These are phyloP conservation scores for Blepharisma japonicum DNA, from an alignment of 73 alveolate genomes.

Conservation along the genomic window DNA sequence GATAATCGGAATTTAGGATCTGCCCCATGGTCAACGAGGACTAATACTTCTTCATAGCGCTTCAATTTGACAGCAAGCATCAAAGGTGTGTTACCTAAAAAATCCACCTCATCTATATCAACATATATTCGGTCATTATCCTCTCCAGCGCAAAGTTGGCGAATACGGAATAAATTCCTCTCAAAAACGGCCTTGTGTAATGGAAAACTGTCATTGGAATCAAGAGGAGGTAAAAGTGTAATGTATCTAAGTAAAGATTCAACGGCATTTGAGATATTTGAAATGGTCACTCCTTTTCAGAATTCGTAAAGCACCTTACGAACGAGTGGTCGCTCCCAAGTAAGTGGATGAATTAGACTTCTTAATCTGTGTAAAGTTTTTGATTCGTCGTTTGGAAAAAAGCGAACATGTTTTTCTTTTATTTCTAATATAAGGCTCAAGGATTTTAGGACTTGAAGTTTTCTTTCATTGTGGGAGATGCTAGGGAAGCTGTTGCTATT, in stretches of 20 bases:
- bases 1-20: conserved; percentile 50
- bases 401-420: conserved; percentile 20
- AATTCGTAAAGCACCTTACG: conserved; percentile 7
- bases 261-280: background rate
- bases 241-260: too few species aligned
- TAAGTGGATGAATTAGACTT: background rate
- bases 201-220: conserved; percentile 4
- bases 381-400: conserved; percentile 15
- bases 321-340: background rate
- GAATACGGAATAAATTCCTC: conserved; percentile 41
- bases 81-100: conserved; percentile 63
- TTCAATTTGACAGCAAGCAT: conserved; percentile 60
- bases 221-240: too few species aligned
- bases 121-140: conserved; percentile 39
- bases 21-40: conserved; percentile 59
- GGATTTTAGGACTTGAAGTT: background rate
- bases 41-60: conserved; percentile 51
- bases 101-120: conserved; percentile 65
- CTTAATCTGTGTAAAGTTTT: background rate
- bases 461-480: conserved; percentile 1
- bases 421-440: background rate
- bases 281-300: conserved; percentile 1
- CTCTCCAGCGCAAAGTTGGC: conserved; percentile 32
- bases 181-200: conserved; percentile 66
- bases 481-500: background rate